Evolutionary conservation across 179 eudicot species (phyloP).

Genomic region (Gypsophila paniculata): DNA sequence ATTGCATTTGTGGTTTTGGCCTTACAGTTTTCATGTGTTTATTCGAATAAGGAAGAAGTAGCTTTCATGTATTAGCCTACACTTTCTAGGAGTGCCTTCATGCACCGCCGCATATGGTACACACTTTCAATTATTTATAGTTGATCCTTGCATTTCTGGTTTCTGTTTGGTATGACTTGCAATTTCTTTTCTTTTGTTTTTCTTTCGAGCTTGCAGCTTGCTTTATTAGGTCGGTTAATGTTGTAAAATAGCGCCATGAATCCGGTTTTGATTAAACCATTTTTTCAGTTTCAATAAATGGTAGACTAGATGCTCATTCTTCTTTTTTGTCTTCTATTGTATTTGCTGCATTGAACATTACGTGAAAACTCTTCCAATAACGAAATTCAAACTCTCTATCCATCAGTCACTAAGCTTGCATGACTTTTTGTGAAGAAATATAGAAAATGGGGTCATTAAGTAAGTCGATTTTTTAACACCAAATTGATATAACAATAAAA

Average conservation of each 20-base stretch:
- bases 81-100: conserved; percentile 23
- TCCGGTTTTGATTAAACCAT: too few relatives aligned
- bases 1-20: conserved; percentile 19
- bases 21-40: conserved; percentile 11
- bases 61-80: conserved; percentile 22
- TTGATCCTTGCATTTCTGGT: neutral
- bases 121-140: conserved; percentile 1
- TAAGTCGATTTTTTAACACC: too few relatives aligned
- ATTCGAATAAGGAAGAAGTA: conserved; percentile 20
- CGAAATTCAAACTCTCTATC: too few relatives aligned
- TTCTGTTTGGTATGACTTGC: neutral
- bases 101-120: neutral
- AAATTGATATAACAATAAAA: too few relatives aligned
- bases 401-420: too few relatives aligned
- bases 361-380: too few relatives aligned
- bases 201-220: neutral
- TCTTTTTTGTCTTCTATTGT: too few relatives aligned
- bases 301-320: too few relatives aligned
- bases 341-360: too few relatives aligned
- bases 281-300: too few relatives aligned
- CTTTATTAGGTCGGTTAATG: neutral
- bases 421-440: too few relatives aligned
- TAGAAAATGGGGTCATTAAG: too few relatives aligned
- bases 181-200: neutral
- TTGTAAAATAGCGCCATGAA: neutral